Evolutionary conservation across 1,284 basidiomycete species (phyloP), one percentile per base, ranked within the genome.

Genomic region (Boletellus deceptivus): DNA sequence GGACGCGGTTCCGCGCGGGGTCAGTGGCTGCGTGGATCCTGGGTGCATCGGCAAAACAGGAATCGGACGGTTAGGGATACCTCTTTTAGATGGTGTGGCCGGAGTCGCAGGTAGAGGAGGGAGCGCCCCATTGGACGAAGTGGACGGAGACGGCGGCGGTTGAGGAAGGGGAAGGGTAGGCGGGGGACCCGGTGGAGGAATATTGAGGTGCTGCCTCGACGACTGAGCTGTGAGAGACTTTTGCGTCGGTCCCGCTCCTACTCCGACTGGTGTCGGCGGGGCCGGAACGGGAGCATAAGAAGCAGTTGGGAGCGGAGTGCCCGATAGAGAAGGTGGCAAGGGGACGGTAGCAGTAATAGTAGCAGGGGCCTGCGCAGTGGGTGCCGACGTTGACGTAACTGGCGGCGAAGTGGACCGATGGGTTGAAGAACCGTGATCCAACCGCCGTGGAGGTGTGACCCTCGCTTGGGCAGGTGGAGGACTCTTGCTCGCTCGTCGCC

Each of bases 151-250:
- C 9, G 60, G 52, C 22, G 63, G 63, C 9, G 43, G 64, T n/a
- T 58, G 68, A 39, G 64, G 64, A 22, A 70, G 61, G 44, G 64
- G 64, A 13, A 56, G 53, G 25, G 58, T 66, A 7, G 64, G 64
- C 4, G 64, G 64, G n/a, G 64, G 64, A n/a, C 59, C 55, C 10
- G 62, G 66, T 0, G 68, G 64, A 37, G 62, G 64, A 13, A 69
- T 64, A 13, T 27, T 29, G 22, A 68, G 53, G 46, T 70, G 64
- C 17, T 67, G 59, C 34, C 68, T 64, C 22, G 64, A 61, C 41
- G 65, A 48, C 18, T 46, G 9, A 25, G 40, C 2, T 24, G 48
- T 5, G 17, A 54, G 46, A 14, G 55, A 40, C 37, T 50, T 66
- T 13, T 46, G 39, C 20, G 18, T 41, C 18, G 48, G 47, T 25